Evolutionary conservation across 352 stramenopile genomes (phyloP).

Genomic region (Phytophthora agathidicida): DNA sequence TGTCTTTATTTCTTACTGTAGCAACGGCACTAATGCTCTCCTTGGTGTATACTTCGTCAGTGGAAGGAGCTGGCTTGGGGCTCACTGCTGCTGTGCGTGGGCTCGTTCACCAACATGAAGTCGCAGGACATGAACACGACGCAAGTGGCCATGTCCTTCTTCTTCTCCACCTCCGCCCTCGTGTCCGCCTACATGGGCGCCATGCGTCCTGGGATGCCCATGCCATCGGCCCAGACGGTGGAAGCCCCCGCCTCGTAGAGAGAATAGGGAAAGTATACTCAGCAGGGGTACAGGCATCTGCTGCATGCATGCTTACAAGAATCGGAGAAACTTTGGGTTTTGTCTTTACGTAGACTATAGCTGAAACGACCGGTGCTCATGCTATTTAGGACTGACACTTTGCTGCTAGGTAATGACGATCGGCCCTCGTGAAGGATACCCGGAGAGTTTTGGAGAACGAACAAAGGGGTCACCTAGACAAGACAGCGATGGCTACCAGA

Average conservation of each 20-base stretch:
- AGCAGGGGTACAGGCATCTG: background rate
- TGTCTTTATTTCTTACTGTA: background rate
- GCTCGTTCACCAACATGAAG: constrained; percentile 72
- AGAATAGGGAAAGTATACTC: constrained; percentile 8
- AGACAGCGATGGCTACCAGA: constrained; percentile 11
- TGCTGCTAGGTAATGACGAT: constrained; percentile 28
- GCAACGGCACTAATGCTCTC: no score
- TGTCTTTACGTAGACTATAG: background rate
- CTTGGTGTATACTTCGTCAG: constrained; percentile 40
- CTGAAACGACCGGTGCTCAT: constrained; percentile 11
- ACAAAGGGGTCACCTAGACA: constrained; percentile 16
- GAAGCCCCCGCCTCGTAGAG: constrained; percentile 24
- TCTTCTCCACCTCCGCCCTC: constrained; percentile 73
- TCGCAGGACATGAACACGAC: constrained; percentile 61
- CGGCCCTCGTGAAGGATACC: constrained; percentile 6
- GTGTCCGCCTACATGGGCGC: constrained; percentile 62
- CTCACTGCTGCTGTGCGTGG: constrained; percentile 67
- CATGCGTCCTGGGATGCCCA: constrained; percentile 39
- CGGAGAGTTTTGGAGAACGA: constrained; percentile 16
- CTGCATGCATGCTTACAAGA: no score
- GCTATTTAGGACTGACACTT: constrained; percentile 19
- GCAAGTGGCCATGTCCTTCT: constrained; percentile 78
- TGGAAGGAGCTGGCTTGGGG: constrained; percentile 72
- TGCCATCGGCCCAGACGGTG: constrained; percentile 12
- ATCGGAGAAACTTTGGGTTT: no score